Evolutionary conservation across 805 yeast species (phyloP).

Genomic region (Hanseniaspora singularis): DNA sequence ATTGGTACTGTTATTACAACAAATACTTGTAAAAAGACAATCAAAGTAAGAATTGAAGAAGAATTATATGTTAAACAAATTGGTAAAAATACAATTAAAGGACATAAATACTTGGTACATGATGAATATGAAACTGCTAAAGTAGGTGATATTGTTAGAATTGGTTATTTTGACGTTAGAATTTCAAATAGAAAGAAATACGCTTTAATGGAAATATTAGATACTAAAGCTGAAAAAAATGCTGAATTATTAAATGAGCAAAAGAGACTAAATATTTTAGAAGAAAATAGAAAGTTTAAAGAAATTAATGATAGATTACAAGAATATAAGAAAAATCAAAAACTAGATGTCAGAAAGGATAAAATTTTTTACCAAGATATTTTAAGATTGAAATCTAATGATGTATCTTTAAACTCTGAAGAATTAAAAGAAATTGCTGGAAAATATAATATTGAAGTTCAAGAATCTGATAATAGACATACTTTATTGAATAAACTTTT

Average conservation of each 20-base stretch:
- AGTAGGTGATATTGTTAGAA: conserved; percentile 91
- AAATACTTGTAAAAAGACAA: conserved; percentile 64
- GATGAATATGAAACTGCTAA: conserved; percentile 85
- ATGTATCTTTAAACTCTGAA: conserved; percentile 39
- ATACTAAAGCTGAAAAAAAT: conserved; percentile 83
- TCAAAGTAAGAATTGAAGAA: conserved; percentile 78
- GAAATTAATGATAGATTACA: conserved; percentile 44
- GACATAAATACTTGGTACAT: conserved; percentile 81
- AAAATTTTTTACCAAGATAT: not conserved
- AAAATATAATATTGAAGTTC: conserved; percentile 3
- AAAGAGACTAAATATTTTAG: conserved; percentile 49
- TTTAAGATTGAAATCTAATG: conserved; percentile 25
- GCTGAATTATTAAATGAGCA: conserved; percentile 67
- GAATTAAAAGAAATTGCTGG: conserved; percentile 44
- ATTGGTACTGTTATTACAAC: conserved; percentile 11
- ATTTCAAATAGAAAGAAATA: conserved; percentile 60
- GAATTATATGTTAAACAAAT: conserved; percentile 58
- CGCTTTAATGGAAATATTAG: conserved; percentile 84
- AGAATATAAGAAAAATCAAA: conserved; percentile 23
- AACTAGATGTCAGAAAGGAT: not conserved
- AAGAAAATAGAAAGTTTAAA: conserved; percentile 46
- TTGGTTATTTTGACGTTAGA: conserved; percentile 56
- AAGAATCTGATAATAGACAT: conserved; percentile 13
- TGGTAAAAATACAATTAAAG: conserved; percentile 62
- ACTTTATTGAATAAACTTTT: not conserved